These are phyloP conservation scores for Pyrenophora seminiperda DNA, from an alignment of 2,329 filamentous ascomycete species.

Conservation along the genomic window DNA sequence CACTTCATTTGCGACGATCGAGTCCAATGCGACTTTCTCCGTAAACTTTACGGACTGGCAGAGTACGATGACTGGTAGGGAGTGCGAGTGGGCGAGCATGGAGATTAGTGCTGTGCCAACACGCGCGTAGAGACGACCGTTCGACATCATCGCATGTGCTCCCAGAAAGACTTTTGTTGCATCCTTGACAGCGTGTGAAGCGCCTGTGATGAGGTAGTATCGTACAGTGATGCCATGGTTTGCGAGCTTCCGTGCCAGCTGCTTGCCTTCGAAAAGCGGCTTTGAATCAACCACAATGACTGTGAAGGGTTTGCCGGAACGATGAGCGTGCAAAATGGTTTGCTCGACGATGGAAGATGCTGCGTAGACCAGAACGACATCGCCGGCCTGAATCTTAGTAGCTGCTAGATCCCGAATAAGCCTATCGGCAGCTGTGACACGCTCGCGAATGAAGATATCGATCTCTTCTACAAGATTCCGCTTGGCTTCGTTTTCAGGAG, in stretches of 20 bases:
- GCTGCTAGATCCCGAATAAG: conserved; percentile 80
- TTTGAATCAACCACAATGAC: conserved; percentile 84
- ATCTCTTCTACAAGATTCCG: conserved; percentile 77
- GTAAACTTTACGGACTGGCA: conserved; percentile 97
- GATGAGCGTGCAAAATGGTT: conserved; percentile 74
- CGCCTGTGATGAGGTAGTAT: conserved; percentile 80
- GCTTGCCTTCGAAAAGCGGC: conserved; percentile 71
- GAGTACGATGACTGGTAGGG: conserved; percentile 82
- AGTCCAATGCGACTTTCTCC: conserved; percentile 85
- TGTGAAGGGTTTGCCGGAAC: conserved; percentile 73
- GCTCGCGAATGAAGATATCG: conserved; percentile 87
- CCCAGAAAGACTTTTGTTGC: conserved; percentile 80
- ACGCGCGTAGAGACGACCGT: conserved; percentile 86
- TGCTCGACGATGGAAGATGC: conserved; percentile 86
- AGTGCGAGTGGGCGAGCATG: conserved; percentile 75
- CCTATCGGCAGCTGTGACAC: conserved; percentile 83
- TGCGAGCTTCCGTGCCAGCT: conserved; percentile 72
- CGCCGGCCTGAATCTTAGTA: conserved; percentile 75
- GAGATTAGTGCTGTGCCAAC: conserved; percentile 87
- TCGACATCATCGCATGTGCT: conserved; percentile 91
- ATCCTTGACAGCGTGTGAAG: conserved; percentile 73
- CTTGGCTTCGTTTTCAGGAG: conserved; percentile 82
- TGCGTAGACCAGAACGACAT: conserved; percentile 85
- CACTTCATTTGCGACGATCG: conserved; percentile 92
- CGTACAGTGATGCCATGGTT: conserved; percentile 74